Base-by-base conservation (phyloP, 2,329 filamentous ascomycete species). In the Nemania serpens region DNA sequence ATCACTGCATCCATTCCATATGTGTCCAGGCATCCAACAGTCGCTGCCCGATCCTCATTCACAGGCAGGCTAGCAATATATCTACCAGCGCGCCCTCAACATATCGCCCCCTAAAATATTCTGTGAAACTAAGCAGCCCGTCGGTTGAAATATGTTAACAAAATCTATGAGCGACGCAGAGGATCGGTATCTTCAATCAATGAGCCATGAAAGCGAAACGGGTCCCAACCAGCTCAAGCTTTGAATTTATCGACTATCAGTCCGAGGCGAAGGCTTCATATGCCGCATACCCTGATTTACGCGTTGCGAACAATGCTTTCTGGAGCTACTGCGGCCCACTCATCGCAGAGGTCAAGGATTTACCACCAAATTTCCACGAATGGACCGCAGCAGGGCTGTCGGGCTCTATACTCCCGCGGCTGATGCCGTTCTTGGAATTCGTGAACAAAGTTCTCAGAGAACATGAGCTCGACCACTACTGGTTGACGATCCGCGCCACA, bases 401-500 rank as follows among this genome's bases (percentile, higher is more conserved):
- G 1, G 68, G 70, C 0, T 70, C 75, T n/a, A 49, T 81, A 0
- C 64, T 75, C 1, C 63, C 69, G 1, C 70, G 69, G 0, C 66
- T 82, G 2, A 65, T 76, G 22, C 76, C 79, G 0, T 78, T 82
- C 51, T 69, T 82, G 3, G 54, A 57, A 7, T 80, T 75, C 63
- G 71, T 76, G 36, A 76, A 79, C 43, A 54, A 63, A 2, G 71
- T 80, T 58, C 68, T 82, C 37, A n/a, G 55, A 2, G 47, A 59
- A 3, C 75, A 74, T 34, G 73, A 72, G 3, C 65, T 79, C 5
- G 64, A 71, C 3, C 70, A 81, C 66, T 82, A 81, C 64, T 81
- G 80, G 73, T 65, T 82, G 12, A 82, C 80, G 0, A 75, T 82
- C 55, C 78, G 80, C 47, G 79, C 80, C 50, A 79, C 78, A 0